Evolutionary conservation across 2,329 filamentous ascomycete species (phyloP), one percentile per base, ranked within the genome.

Genomic region (Alternaria panax): DNA sequence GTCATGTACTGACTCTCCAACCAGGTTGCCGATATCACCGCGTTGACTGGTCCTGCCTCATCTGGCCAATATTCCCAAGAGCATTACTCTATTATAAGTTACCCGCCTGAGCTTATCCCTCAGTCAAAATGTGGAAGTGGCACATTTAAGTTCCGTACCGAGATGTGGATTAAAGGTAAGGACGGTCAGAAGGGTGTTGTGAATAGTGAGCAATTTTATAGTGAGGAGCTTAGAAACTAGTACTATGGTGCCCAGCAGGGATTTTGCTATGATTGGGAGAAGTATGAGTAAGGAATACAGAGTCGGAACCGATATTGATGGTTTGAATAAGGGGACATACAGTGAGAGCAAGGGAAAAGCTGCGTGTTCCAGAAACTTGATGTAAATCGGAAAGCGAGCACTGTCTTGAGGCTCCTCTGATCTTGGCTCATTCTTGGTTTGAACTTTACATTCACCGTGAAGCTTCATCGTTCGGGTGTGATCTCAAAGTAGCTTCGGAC

Each of bases 181-280:
- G 56, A 59, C 18, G 62, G 57, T 2, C 56, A 60, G 18, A 63
- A 51, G 34, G 64, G 64, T 6, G 43, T 54, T 5, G 54, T 61
- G 16, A 51, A 45, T n/a, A 63, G 62, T 18, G 66, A 68, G 40
- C 30, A 46, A n/a, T 38, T 16, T 9, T 45, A 45, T 4, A 55
- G 43, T 14, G 50, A 57, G 20, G 59, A 57, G 32, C 36, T 46
- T 9, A 51, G 51, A 8, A n/a, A 22, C 36, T 32, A 63, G 22
- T 65, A 65, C 32, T 68, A 68, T 58, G 66, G 65, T 7, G 52
- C 53, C 7, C 61, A 65, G 51, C 57, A 65, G 22, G 65, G 63
- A 2, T 64, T 61, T 18, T 63, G 63, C 40, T 64, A 64, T 52
- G 65, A 68, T 40, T 69, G 57, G 57, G 61, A 67, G 48, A 67